Evolutionary conservation across 495 filamentous ascomycete species (phyloP).

Genomic region (Mycothermus thermophilus): DNA sequence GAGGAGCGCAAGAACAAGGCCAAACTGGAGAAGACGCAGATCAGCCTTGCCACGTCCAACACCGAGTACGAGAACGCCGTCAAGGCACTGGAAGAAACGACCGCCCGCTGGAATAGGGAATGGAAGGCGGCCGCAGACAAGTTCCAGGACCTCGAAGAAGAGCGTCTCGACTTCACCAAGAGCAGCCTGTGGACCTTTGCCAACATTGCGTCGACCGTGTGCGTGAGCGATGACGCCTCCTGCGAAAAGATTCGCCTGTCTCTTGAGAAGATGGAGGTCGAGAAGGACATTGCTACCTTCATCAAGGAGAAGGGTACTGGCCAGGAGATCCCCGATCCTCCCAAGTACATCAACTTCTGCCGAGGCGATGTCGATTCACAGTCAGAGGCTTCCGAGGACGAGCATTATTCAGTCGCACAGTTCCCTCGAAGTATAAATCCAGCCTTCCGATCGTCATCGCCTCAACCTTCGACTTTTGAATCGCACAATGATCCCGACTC

Average conservation of each 20-base stretch:
- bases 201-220: constrained; percentile 95
- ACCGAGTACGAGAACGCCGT: constrained; percentile 86
- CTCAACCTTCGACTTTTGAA: constrained; percentile 62
- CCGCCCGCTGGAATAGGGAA: constrained; percentile 87
- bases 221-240: constrained; percentile 92
- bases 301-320: constrained; percentile 85
- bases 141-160: constrained; percentile 98
- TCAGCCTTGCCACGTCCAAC: constrained; percentile 78
- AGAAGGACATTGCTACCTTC: constrained; percentile 84
- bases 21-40: constrained; percentile 96
- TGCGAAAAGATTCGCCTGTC: constrained; percentile 96
- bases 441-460: constrained; percentile 84
- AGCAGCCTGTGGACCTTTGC: constrained; percentile 97
- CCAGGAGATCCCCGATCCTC: constrained; percentile 89
- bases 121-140: constrained; percentile 99
- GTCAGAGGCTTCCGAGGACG: constrained; percentile 73
- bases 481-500: constrained; percentile 77
- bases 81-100: constrained; percentile 91
- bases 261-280: constrained; percentile 88
- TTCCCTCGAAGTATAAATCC: constrained; percentile 93
- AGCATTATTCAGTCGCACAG: constrained; percentile 82
- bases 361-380: constrained; percentile 74
- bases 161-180: constrained; percentile 91
- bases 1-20: constrained; percentile 99
- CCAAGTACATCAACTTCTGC: constrained; percentile 97